Evolutionary conservation across 202 grass and related monocot genomes (phyloP).

Genomic region (Hordeum pubiflorum): DNA sequence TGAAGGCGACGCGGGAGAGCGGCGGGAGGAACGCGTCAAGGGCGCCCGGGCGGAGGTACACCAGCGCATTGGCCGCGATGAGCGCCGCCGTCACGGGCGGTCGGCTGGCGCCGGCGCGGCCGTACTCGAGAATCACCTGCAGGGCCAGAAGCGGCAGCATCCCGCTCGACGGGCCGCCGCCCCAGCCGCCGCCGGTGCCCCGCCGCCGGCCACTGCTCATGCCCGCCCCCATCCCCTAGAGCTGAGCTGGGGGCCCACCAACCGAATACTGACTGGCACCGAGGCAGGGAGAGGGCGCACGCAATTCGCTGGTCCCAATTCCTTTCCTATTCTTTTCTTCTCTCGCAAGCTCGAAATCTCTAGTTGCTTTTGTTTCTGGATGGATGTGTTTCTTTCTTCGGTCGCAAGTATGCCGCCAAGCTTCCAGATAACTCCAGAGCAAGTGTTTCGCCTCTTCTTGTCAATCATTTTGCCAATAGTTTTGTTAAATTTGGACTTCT

Average conservation of each 20-base stretch:
- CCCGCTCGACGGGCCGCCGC: conserved; percentile 28
- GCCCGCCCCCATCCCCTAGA: conserved; percentile 25
- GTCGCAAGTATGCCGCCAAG: conserved; percentile 12
- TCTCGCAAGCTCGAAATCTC: background rate
- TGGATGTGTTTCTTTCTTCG: conserved; percentile 35
- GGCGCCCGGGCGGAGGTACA: conserved; percentile 66
- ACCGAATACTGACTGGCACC: background rate
- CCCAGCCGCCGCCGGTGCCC: background rate
- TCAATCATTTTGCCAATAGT: background rate
- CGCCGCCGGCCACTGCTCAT: conserved; percentile 37
- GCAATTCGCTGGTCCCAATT: background rate
- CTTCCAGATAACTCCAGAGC: background rate
- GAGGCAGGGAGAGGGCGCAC: background rate
- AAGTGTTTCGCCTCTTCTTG: background rate
- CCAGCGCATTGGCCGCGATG: conserved; percentile 60
- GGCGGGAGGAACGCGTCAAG: conserved; percentile 69
- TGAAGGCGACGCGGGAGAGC: conserved; percentile 52
- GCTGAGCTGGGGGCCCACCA: background rate
- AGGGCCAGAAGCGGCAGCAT: conserved; percentile 68
- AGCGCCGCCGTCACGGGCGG: conserved; percentile 78
- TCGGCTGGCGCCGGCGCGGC: conserved; percentile 38
- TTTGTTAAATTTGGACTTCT: no score
- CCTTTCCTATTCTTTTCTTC: background rate
- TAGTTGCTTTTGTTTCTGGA: conserved; percentile 1
- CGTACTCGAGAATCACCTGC: conserved; percentile 66